Evolutionary conservation across 768 basidiomycete species (phyloP), one percentile per base, ranked within the genome.

Genomic region (Gelatoporia subvermispora): DNA sequence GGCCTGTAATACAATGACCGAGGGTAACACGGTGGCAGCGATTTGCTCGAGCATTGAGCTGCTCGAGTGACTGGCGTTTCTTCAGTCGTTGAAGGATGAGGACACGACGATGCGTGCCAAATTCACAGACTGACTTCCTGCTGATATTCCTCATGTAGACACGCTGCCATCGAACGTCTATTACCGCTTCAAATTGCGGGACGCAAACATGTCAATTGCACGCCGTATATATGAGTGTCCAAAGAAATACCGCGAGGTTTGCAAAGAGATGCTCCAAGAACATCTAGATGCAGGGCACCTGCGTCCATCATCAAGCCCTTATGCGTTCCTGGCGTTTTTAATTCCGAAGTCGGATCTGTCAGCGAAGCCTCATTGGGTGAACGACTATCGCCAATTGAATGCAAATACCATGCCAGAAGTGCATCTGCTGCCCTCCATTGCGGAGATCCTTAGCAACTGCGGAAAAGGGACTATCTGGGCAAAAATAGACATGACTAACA

Each of bases 281-380:
- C 47, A 67, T 73, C 35, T 76, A 72, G 71, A 58, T 74, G 4
- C 54, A 72, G 1, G 71, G 71, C 59, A 74, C 0, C 75, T 75
- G 47, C 62, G 73, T 1, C 8, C 37, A 2, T 17, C 40, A 0
- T 58, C 72, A 28, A 67, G 72, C 45, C 11, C 46, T 3, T 67
- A 75, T 43, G 58, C 60, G 15, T 15, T 39, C 38, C 8, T 25
- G 4, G 23, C 25, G 3, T 48, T 48, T 15, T 5, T 48, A 2
- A 39, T 48, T 21, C 47, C 40, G 2, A 48, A 48, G 20, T 2
- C 53, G 11, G 55, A 65, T 47, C 35, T 37, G 2, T 20, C 39
- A 9, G 39, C 39, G 17, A 21, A 44, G 8, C 59, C 58, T 1
- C 51, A 50, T 0, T 60, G 57, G 55, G 59, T 60, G 2, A 60